Evolutionary conservation across 441 rosid genomes (phyloP), one percentile per base, ranked within the genome.

Genomic region (Geranium incanum): DNA sequence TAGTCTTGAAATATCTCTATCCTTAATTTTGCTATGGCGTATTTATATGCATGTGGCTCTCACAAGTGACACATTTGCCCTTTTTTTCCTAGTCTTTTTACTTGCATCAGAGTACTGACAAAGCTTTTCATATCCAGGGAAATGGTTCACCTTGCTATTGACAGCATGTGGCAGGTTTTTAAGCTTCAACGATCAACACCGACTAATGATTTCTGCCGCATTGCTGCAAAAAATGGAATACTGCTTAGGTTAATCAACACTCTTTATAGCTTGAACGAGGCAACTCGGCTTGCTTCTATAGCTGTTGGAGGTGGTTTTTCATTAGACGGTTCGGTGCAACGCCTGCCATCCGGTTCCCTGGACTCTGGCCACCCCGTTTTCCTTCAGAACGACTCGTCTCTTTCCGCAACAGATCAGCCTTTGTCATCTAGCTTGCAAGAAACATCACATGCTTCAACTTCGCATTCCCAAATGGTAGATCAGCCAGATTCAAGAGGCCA

Each of bases 141-240:
- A 86, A 95, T 93, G 97, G 97, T 93, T 83, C 99, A 95, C 78
- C 88, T 95, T 70, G 99, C 98, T 77, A 91, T 95, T 72, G 99
- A 95, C 76, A 97, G 97, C 83, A 91, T 91, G 93, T 95, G 99
- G 99, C 98, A 91, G 85, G 94, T 91, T 73, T 93, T 93, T 83
- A 93, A 93, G 86, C 99, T 95, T 80, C 97, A 86, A 78, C 82
- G 90, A 71, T 91, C 98, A 68, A 95, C 93, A 60, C 91, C 97
- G 18, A 91, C 87, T 81, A 95, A 95, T 55, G 98, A 91, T 81
- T 95, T 95, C 72, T 95, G 99, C 76, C 88, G 88, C 38, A 89
- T 95, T 64, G 99, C 98, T 78, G 96, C 99, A 36, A 95, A 91
- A 78, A 87, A 89, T 80, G 97, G 97, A 66, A 91, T 91, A 77